Conservation (phyloP, 1,139 yeast species). For the Suhomyces taliae region DNA sequence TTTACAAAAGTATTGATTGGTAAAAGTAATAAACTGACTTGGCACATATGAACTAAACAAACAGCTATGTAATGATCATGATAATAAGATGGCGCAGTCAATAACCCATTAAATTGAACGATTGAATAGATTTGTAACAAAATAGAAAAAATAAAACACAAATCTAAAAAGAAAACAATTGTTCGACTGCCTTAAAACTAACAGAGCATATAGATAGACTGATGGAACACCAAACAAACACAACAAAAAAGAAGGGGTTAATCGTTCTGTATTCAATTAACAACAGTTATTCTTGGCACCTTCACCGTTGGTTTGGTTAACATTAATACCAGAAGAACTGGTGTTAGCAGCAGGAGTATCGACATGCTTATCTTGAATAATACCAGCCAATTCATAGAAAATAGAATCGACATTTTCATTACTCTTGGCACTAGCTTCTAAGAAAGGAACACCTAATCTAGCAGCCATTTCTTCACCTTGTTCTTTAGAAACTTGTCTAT, state of each 20-base stretch:
- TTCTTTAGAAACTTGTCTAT: constrained; percentile 74
- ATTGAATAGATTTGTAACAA: too few relatives aligned
- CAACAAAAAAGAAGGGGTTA: neutral
- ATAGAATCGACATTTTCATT: constrained; percentile 90
- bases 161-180: too few relatives aligned
- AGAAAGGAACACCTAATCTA: constrained; percentile 83
- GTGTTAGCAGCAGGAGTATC: constrained; percentile 30
- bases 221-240: too few relatives aligned
- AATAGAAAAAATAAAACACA: too few relatives aligned
- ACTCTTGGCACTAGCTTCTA: constrained; percentile 95
- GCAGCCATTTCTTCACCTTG: constrained; percentile 91
- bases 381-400: constrained; percentile 85
- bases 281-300: constrained; percentile 43
- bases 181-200: too few relatives aligned
- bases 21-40: too few relatives aligned
- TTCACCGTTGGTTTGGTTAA: constrained; percentile 33
- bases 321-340: constrained; percentile 45
- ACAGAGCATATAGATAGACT: too few relatives aligned
- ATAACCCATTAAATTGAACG: too few relatives aligned
- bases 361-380: constrained; percentile 76
- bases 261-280: constrained; percentile 16
- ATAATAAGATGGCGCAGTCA: too few relatives aligned
- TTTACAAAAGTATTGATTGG: too few relatives aligned
- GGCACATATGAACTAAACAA: too few relatives aligned
- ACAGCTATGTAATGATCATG: too few relatives aligned